Evolutionary conservation across 352 stramenopile species (phyloP).

Genomic region (Pythium vanterpoolii): DNA sequence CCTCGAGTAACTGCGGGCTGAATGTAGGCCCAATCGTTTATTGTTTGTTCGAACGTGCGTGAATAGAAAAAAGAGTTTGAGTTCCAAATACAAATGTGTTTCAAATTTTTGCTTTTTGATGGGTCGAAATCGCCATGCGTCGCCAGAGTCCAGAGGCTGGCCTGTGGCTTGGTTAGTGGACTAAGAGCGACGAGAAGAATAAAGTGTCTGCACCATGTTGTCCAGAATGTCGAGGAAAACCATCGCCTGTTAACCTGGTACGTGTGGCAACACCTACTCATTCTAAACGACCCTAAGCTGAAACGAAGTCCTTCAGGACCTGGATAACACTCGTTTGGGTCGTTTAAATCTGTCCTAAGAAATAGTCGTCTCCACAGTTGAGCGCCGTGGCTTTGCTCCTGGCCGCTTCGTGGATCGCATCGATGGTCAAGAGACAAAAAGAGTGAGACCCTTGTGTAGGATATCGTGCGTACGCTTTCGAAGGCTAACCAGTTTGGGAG

Average conservation of each 20-base stretch:
- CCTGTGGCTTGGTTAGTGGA: no score
- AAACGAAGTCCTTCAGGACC: no score
- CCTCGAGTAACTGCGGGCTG: neutral
- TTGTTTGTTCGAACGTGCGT: neutral
- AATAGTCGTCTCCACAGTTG: constrained; percentile 79
- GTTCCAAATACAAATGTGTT: neutral
- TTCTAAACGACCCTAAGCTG: no score
- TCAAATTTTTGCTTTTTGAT: neutral
- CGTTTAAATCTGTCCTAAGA: constrained; percentile 49
- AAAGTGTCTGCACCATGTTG: no score
- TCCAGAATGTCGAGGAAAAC: no score
- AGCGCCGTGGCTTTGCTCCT: constrained; percentile 34
- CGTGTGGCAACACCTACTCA: no score
- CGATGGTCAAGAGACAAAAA: constrained; percentile 26
- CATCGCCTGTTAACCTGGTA: no score
- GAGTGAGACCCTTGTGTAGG: neutral
- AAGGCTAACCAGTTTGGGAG: constrained; percentile 49
- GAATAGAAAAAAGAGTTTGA: neutral
- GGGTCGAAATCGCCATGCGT: no score
- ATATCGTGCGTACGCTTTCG: neutral
- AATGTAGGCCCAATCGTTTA: neutral
- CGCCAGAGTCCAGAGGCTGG: no score
- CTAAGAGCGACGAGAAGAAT: no score
- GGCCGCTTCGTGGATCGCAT: constrained; percentile 41
- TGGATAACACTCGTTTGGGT: constrained; percentile 42